phyloP scores from a whole-genome alignment of 2,329 filamentous ascomycete genomes.

The Albifimbria verrucaria region DNA sequence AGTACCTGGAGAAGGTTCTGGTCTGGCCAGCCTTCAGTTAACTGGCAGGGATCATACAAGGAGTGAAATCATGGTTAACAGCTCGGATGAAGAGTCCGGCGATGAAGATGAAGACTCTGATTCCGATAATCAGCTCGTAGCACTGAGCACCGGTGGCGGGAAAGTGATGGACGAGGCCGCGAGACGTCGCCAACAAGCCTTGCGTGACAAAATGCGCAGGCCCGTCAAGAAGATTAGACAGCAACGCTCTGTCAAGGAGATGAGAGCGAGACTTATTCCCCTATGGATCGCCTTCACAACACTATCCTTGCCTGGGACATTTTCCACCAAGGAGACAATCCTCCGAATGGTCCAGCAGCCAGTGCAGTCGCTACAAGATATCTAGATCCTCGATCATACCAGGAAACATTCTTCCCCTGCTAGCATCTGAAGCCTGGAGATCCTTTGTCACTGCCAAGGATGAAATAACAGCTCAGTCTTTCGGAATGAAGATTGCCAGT shows the following conservation, averaged over 20 bases:
- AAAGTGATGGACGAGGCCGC: conserved; percentile 49
- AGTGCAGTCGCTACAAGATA: conserved; percentile 76
- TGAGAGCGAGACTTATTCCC: conserved; percentile 90
- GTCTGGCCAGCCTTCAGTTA: conserved; percentile 67
- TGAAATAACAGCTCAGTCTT: conserved; percentile 74
- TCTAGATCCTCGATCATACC: conserved; percentile 72
- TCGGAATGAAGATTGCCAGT: conserved; percentile 84
- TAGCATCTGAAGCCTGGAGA: conserved; percentile 94
- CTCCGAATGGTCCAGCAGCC: conserved; percentile 73
- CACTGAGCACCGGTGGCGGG: conserved; percentile 44
- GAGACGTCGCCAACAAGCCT: conserved; percentile 38
- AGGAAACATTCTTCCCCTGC: conserved; percentile 86
- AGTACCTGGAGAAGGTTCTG: conserved; percentile 69
- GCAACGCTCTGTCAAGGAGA: conserved; percentile 82
- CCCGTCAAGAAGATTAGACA: conserved; percentile 84
- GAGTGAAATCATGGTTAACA: conserved; percentile 88
- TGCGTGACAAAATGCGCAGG: conserved; percentile 57
- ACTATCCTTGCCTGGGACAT: conserved; percentile 92
- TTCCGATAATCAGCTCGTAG: conserved; percentile 48
- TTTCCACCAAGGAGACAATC: conserved; percentile 83
- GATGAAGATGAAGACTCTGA: conserved; percentile 59
- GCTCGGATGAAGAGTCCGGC: conserved; percentile 71
- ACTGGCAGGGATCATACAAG: conserved; percentile 77
- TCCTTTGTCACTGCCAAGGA: conserved; percentile 87
- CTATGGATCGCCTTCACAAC: conserved; percentile 80